These are phyloP conservation scores for Meyerozyma athensensis DNA, from an alignment of 1,139 yeast genomes.

Conservation along the genomic window DNA sequence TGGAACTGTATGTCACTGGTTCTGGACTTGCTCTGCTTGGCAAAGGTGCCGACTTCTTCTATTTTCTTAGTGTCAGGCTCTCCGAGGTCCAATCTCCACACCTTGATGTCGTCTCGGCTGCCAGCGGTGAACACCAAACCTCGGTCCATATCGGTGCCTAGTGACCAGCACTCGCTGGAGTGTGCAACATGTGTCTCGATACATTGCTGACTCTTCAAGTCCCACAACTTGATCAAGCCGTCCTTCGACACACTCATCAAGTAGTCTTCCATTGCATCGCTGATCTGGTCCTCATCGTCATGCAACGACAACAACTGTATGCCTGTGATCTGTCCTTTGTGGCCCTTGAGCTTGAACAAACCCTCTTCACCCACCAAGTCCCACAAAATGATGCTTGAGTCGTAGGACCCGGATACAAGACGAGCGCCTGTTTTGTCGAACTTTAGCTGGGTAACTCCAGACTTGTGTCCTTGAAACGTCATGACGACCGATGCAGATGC, in stretches of 20 bases:
- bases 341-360: constrained; percentile 78
- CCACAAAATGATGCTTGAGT: constrained; percentile 84
- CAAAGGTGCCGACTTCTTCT: constrained; percentile 59
- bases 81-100: constrained; percentile 66
- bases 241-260: constrained; percentile 78
- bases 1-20: constrained; percentile 60
- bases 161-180: constrained; percentile 87
- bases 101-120: constrained; percentile 73
- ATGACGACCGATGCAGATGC: constrained; percentile 72
- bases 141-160: constrained; percentile 43
- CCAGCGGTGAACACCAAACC: constrained; percentile 66
- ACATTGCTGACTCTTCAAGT: constrained; percentile 81
- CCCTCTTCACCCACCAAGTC: constrained; percentile 94
- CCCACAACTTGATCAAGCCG: constrained; percentile 92
- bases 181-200: constrained; percentile 94
- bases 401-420: constrained; percentile 80
- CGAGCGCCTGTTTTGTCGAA: constrained; percentile 84
- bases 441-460: constrained; percentile 60
- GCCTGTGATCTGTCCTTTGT: constrained; percentile 85
- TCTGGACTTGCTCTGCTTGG: constrained; percentile 76
- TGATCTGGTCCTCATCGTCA: constrained; percentile 23
- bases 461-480: constrained; percentile 81
- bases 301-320: constrained; percentile 42
- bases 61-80: constrained; percentile 52
- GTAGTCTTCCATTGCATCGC: constrained; percentile 62